Conservation (phyloP, 441 rosid genomes). For the Populus hybrid region DNA sequence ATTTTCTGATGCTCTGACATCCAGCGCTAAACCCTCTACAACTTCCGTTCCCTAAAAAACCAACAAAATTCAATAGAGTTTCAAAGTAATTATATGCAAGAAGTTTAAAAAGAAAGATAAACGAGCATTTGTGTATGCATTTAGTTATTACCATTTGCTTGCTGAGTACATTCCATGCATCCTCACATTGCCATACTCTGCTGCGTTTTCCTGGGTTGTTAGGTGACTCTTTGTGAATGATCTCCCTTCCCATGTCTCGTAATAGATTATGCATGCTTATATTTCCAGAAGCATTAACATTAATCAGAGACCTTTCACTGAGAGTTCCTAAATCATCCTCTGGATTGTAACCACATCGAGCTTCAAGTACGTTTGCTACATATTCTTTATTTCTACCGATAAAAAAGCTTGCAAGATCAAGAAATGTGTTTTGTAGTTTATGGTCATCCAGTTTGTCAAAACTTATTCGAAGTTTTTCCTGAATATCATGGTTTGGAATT, state of each 20-base stretch:
- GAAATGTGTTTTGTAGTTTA: not conserved
- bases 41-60: not conserved
- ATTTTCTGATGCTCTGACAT: not conserved
- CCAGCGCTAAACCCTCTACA: not conserved
- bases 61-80: too few species aligned
- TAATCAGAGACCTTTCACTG: conserved; percentile 2
- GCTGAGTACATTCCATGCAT: not conserved
- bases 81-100: not conserved
- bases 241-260: not conserved
- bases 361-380: not conserved
- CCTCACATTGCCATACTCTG: conserved; percentile 35
- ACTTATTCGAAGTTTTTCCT: not conserved
- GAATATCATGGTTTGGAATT: conserved; percentile 9
- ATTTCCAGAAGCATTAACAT: not conserved
- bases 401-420: not conserved
- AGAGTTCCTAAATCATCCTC: not conserved
- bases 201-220: conserved; percentile 21
- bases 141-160: conserved; percentile 1
- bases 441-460: conserved; percentile 3
- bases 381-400: not conserved
- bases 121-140: not conserved
- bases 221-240: not conserved
- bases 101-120: too few species aligned
- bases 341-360: not conserved
- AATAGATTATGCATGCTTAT: conserved; percentile 1